Evolutionary conservation across 2,329 filamentous ascomycete genomes (phyloP).

Genomic region (Cryphonectria nitschkei): DNA sequence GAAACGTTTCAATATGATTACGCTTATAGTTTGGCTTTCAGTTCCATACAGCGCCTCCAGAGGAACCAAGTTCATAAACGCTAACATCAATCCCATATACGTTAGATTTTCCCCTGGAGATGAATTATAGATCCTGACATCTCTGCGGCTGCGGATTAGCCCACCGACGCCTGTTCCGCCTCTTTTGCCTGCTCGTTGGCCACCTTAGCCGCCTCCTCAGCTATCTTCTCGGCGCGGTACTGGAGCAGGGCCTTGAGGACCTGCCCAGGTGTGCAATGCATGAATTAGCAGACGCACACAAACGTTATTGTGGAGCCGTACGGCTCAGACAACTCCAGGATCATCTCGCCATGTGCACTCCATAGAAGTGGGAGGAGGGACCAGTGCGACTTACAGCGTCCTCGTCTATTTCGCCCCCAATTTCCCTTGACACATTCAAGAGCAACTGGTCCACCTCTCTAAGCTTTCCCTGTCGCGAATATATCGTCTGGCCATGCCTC

Average conservation of each 20-base stretch:
- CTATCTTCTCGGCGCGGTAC: neutral
- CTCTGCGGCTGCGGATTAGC: neutral
- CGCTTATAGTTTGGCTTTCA: no score
- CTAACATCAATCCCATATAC: neutral
- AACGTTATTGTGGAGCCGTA: neutral
- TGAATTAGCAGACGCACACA: neutral
- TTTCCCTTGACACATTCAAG: conserved; percentile 38
- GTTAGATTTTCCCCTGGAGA: neutral
- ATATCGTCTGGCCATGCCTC: conserved; percentile 56
- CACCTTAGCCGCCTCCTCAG: neutral
- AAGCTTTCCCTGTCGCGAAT: conserved; percentile 51
- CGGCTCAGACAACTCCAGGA: neutral
- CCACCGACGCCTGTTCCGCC: neutral
- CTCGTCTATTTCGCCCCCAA: conserved; percentile 35
- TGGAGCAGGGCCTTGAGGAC: neutral
- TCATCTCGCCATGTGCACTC: no score
- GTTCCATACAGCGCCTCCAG: no score
- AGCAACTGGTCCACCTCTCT: conserved; percentile 56
- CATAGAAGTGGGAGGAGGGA: neutral
- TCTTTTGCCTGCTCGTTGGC: neutral
- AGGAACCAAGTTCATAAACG: neutral
- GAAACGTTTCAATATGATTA: no score
- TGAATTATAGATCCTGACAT: neutral
- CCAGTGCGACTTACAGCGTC: neutral
- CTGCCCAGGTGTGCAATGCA: neutral